phyloP scores from a whole-genome alignment of 331 rosid genomes.

The Saraca asoca region DNA sequence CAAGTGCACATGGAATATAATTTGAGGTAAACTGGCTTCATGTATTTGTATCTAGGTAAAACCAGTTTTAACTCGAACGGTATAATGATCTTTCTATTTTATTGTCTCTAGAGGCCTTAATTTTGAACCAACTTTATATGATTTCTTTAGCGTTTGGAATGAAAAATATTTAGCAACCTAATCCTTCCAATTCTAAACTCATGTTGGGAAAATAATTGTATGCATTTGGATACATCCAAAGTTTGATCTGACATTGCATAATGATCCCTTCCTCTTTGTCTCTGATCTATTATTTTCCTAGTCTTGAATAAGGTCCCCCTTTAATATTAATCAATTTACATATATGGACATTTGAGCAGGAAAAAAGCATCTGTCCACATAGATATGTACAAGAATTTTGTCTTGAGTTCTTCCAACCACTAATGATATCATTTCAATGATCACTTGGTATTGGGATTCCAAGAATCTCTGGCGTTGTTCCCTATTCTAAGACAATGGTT shows the following conservation, averaged over 20 bases:
- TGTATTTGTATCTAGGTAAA: no score
- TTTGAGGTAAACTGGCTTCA: no score
- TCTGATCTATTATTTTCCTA: neutral
- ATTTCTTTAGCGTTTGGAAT: slow-evolving; percentile 32
- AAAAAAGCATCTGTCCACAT: neutral
- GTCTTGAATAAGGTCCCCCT: slow-evolving; percentile 22
- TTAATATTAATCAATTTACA: slow-evolving; percentile 6
- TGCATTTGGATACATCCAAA: slow-evolving; percentile 39
- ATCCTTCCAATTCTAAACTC: slow-evolving; percentile 34
- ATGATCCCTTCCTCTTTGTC: slow-evolving; percentile 4
- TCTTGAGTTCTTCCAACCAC: slow-evolving; percentile 39
- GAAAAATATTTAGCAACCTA: slow-evolving; percentile 26
- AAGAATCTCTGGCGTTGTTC: slow-evolving; percentile 41
- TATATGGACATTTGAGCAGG: slow-evolving; percentile 42
- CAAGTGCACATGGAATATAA: neutral
- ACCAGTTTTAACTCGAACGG: no score
- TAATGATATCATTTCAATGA: slow-evolving; percentile 33
- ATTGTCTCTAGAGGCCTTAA: slow-evolving; percentile 15
- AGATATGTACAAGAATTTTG: slow-evolving; percentile 33
- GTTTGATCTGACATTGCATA: slow-evolving; percentile 33
- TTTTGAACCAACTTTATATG: slow-evolving; percentile 14
- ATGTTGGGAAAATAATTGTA: slow-evolving; percentile 32
- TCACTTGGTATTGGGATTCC: slow-evolving; percentile 39
- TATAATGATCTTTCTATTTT: slow-evolving; percentile 28
- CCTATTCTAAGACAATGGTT: neutral